A percentile compares a stretch with the other conserved stretches of the same genome.
Evolutionary conservation across 2,329 filamentous ascomycete genomes (phyloP).

Genomic region (Paraphaeosphaeria minitans): DNA sequence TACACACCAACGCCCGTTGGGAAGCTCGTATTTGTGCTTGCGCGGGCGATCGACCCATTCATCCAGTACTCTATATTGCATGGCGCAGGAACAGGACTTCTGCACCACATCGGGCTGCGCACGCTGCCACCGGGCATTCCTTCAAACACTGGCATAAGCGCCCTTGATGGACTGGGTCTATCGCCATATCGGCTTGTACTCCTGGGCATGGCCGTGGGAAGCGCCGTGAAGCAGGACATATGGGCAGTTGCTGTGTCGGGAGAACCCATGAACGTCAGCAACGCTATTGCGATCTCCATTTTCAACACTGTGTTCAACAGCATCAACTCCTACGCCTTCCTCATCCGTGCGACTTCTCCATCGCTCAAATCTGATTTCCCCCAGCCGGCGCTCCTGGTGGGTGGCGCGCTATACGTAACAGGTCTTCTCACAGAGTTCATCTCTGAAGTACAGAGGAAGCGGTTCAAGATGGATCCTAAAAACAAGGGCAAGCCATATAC

Average conservation of each 20-base stretch:
- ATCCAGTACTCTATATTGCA: slow-evolving; percentile 58
- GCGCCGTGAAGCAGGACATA: slow-evolving; percentile 61
- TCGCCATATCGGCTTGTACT: slow-evolving; percentile 59
- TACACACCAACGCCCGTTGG: slow-evolving; percentile 49
- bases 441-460: slow-evolving; percentile 62
- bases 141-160: slow-evolving; percentile 45
- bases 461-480: slow-evolving; percentile 56
- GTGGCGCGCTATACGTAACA: slow-evolving; percentile 55
- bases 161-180: slow-evolving; percentile 53
- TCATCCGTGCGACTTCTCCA: slow-evolving; percentile 56
- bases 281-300: slow-evolving; percentile 52
- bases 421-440: slow-evolving; percentile 62
- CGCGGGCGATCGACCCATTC: slow-evolving; percentile 54
- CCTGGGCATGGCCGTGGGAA: slow-evolving; percentile 59
- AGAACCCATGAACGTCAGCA: slow-evolving; percentile 55
- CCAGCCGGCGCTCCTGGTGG: slow-evolving; percentile 53
- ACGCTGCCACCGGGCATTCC: slow-evolving; percentile 51
- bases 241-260: slow-evolving; percentile 56
- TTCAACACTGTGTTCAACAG: slow-evolving; percentile 64
- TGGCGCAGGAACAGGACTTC: slow-evolving; percentile 48
- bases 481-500: slow-evolving; percentile 60
- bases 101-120: slow-evolving; percentile 54
- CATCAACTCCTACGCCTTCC: slow-evolving; percentile 61
- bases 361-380: slow-evolving; percentile 48
- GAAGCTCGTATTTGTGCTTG: slow-evolving; percentile 50